Conservation (phyloP, 2,329 filamentous ascomycete genomes). For the Immersiporthe knoxdaviesiana region DNA sequence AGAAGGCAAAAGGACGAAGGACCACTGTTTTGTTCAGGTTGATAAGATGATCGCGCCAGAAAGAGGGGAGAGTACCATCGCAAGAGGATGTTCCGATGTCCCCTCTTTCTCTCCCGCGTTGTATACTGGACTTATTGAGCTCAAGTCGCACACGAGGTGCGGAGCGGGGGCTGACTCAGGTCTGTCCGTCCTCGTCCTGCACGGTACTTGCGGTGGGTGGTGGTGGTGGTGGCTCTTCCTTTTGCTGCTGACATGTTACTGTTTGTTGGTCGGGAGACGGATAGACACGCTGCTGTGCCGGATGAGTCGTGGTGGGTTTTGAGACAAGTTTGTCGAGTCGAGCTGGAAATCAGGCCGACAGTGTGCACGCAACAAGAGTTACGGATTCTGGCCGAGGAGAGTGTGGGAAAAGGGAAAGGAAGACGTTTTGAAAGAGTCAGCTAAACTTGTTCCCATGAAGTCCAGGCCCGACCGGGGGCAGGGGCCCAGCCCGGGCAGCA, state of each 20-base stretch:
- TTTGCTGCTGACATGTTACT: not conserved
- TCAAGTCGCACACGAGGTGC: slow-evolving; percentile 2
- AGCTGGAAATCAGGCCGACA: not conserved
- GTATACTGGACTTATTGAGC: not conserved
- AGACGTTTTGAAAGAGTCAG: not conserved
- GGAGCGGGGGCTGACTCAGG: not conserved
- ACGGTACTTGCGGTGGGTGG: not conserved
- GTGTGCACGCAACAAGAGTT: not conserved
- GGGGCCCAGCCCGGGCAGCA: not conserved
- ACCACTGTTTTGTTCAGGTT: not conserved
- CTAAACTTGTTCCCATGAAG: not conserved
- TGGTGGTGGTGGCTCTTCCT: not conserved
- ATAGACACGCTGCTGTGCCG: not conserved
- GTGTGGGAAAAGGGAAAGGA: not conserved
- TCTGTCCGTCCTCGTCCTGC: not conserved
- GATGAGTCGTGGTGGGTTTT: not conserved
- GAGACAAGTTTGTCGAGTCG: not conserved
- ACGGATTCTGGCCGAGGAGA: not conserved
- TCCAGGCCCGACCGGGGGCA: not conserved
- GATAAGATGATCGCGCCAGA: not conserved
- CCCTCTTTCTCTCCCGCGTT: not conserved
- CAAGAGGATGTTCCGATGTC: too few relatives aligned
- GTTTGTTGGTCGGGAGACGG: not conserved
- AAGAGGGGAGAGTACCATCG: not conserved
- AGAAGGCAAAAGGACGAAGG: not conserved